Evolutionary conservation across 1,284 basidiomycete species (phyloP), one percentile per base, ranked within the genome.

Genomic region (Leccinum glutinopallens): DNA sequence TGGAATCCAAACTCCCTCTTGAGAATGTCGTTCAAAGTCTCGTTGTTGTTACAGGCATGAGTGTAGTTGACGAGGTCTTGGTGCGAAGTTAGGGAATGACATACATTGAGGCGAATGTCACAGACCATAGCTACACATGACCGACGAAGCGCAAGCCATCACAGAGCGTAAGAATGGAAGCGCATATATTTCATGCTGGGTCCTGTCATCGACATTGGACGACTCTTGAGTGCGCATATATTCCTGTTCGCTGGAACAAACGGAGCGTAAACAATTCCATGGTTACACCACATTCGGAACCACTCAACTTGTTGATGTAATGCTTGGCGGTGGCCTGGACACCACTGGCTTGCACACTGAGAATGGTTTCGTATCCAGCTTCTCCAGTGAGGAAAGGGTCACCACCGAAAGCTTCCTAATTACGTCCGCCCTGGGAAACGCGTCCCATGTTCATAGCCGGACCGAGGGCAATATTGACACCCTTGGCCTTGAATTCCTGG

Each of bases 71-170:
- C 63, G 58, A 75, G 68, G 51, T 73, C 70, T 76, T 46, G 51
- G 25, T 5, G 5, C 25, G 22, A 22, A 9, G 58, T 75, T 58
- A 73, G 61, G 51, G 9, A 1, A 4, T 6, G n/a, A 15, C 39
- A 3, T 2, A 39, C 7, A 41, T n/a, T 5, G 12, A 17, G 1
- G n/a, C 19, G 22, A 53, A 58, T 22, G 33, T 7, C 0, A 82
- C 69, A 78, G 73, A 75, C 87, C 88, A 74, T 92, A 92, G 12
- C 87, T 85, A 70, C 89, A 92, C 91, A 93, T 93, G 60, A 92
- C 80, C 1, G 86, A 77, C 1, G 86, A 81, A 4, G 91, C 89
- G 39, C 84, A 85, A 4, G 90, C 89, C 80, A 71, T 78, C 4
- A 67, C 67, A 2, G 68, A 61, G 39, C 83, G 78, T 64, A 85